These are phyloP conservation scores for Huntiella moniliformis DNA, from an alignment of 2,329 filamentous ascomycete species.

Conservation along the genomic window DNA sequence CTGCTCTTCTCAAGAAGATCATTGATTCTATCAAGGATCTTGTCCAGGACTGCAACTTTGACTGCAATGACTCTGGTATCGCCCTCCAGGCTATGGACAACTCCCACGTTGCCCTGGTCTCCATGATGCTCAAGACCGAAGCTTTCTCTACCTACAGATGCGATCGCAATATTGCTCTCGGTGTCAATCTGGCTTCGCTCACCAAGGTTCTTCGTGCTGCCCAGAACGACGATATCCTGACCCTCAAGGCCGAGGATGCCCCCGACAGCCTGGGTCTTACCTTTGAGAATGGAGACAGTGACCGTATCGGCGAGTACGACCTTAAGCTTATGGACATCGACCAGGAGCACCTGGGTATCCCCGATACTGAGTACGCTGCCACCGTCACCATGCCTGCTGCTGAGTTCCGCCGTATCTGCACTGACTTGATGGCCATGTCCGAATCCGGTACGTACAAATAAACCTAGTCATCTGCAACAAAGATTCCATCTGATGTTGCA, in stretches of 20 bases:
- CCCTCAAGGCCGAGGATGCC: constrained; percentile 90
- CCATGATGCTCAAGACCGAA: constrained; percentile 95
- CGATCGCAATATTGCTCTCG: constrained; percentile 96
- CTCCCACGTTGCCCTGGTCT: constrained; percentile 95
- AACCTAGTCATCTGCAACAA: not conserved
- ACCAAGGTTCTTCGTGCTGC: constrained; percentile 94
- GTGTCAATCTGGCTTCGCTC: constrained; percentile 88
- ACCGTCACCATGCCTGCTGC: constrained; percentile 72
- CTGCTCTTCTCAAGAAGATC: constrained; percentile 87
- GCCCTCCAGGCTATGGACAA: constrained; percentile 99
- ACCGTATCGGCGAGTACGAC: constrained; percentile 95
- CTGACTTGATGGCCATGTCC: constrained; percentile 77
- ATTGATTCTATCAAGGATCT: constrained; percentile 99
- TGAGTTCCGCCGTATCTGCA: constrained; percentile 90
- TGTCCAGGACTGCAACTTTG: constrained; percentile 99
- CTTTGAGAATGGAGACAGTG: constrained; percentile 77
- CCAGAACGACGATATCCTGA: constrained; percentile 81
- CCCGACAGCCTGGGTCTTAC: constrained; percentile 89
- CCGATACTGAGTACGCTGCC: constrained; percentile 94
- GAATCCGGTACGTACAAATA: constrained; percentile 58
- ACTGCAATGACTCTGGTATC: constrained; percentile 99
- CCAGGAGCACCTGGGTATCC: constrained; percentile 96
- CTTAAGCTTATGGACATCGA: constrained; percentile 99
- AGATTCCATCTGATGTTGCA: not conserved
- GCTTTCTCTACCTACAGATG: constrained; percentile 90